Base-by-base conservation (phyloP, 129 eudicot genomes). In the Chrysanthemum seticuspe region DNA sequence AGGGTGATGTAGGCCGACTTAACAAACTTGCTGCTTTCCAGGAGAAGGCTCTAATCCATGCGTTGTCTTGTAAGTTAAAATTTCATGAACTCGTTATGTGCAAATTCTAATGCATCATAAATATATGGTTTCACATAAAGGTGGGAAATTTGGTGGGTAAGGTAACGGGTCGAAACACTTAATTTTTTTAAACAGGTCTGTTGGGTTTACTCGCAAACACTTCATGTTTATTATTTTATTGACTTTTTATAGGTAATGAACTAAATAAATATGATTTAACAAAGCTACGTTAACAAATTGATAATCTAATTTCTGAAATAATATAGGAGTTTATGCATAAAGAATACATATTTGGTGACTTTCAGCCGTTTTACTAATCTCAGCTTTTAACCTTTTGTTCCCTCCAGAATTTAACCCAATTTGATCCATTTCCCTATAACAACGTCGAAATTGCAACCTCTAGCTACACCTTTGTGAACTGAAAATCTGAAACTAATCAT, bases 1-100 rank as follows among this genome's bases (percentile, higher is more conserved):
- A 71, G 13, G 73, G 60, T 72, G 92, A 86, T 53, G 50, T 71
- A 25, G 72, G 66, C 56, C 75, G 99, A 44, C 83, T 94, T 15
- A 72, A 62, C 65, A 94, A 88, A 73, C 96, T 94, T 70, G 96
- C 96, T 13, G 89, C 89, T 67, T 94, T 94, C 67, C 98, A 94
- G 85, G 85, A 78, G 72, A 94, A 79, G 87, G 99, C 86, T 65
- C 64, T 95, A 50, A 87, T 77, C 14, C 97, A 90, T 82, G 97
- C 99, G 10, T 75, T 90, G 71, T 88, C 96, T 55, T 94, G 97
- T 94, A 85, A 94, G 96, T 75, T 68, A 2, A 62, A 55, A 45
- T 64, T 27, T 18, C 15, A 40, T 16, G 5, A 51, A 69, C 47
- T 52, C 12, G 5, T 11, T 23, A 54, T 54, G 65, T 67, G 18